Base-by-base conservation (phyloP, 345 rosid genomes). In the Eucalyptus pauciflora region DNA sequence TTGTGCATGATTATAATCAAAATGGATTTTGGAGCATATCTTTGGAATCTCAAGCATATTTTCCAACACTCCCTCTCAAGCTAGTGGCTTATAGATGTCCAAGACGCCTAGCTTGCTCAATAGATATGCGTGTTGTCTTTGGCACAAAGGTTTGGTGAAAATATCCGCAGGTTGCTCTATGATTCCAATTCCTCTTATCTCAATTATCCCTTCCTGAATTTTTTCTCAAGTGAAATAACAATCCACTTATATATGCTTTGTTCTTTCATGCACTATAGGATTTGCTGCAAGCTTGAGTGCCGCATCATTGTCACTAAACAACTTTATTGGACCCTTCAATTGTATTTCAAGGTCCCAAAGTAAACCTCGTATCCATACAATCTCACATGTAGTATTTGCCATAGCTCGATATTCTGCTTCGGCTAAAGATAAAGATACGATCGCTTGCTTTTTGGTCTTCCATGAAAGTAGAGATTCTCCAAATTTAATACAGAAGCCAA, bases 241-340 rank as follows among this genome's bases (percentile, higher is more conserved):
- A 10, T 56, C 3, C 3, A 22, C 13, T 52, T 52, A 1, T 52
- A 52, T 52, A 20, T 18, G 58, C 15, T 52, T 52, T 20, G 22
- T 52, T 18, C 58, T 52, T 20, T 52, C 58, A 52, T 52, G 24
- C 24, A 52, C 9, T 20, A 52, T 52, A 52, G 58, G 58, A 52
- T 52, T 52, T 17, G 58, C 10, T 0, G 9, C 58, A 52, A 52
- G 24, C 58, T 52, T 52, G 58, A 52, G 24, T 17, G 58, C 10
- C 4, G 0, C 10, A 52, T 52, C 24, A 1, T 52, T 52, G 24
- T 52, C 58, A 52, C 58, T 18, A 18, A 52, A 50, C 9, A 18
- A 8, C 1, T 8, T 52, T 18, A 10, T 52, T 52, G 56, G 56
- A 20, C 0, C 6, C 29, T 56, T 56, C 0, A 56, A 1, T 56